These are phyloP conservation scores for Nothophoma quercina DNA, from an alignment of 2,329 filamentous ascomycete genomes.

Conservation along the genomic window DNA sequence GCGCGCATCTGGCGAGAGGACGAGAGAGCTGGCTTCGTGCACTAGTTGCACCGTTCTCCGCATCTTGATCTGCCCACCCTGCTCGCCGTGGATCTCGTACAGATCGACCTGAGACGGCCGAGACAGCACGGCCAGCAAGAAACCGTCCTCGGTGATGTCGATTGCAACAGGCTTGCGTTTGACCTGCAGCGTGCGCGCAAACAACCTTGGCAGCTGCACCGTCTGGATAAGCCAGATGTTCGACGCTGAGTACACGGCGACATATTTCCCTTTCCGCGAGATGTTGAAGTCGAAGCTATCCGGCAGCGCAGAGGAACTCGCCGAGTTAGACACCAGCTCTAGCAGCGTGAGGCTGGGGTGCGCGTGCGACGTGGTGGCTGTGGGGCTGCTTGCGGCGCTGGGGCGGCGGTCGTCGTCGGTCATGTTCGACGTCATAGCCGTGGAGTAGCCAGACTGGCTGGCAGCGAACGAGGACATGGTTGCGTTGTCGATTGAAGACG, in stretches of 20 bases:
- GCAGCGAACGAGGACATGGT: slow-evolving; percentile 38
- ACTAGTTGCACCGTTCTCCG: slow-evolving; percentile 79
- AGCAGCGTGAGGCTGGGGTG: slow-evolving; percentile 46
- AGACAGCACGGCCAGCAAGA: slow-evolving; percentile 78
- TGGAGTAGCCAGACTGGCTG: slow-evolving; percentile 38
- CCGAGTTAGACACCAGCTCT: slow-evolving; percentile 49
- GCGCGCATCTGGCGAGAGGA: slow-evolving; percentile 80
- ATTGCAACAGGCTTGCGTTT: slow-evolving; percentile 61
- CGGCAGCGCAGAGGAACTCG: slow-evolving; percentile 49
- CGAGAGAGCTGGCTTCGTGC: slow-evolving; percentile 78
- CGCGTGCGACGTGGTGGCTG: slow-evolving; percentile 35
- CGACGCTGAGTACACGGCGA: slow-evolving; percentile 48
- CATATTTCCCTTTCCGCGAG: slow-evolving; percentile 46
- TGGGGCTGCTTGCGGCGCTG: slow-evolving; percentile 22
- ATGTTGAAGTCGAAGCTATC: slow-evolving; percentile 49
- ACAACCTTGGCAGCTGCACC: slow-evolving; percentile 45
- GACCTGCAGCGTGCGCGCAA: slow-evolving; percentile 47
- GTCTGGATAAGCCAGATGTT: slow-evolving; percentile 51
- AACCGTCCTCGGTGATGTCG: slow-evolving; percentile 80
- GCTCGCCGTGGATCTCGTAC: slow-evolving; percentile 69
- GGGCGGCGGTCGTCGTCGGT: slow-evolving; percentile 38
- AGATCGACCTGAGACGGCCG: slow-evolving; percentile 85
- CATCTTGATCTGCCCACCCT: slow-evolving; percentile 65
- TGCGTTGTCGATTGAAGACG: slow-evolving; percentile 29
- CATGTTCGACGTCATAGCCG: slow-evolving; percentile 46